Evolutionary conservation across 2,329 filamentous ascomycete species (phyloP), one percentile per base, ranked within the genome.

Genomic region (Aspergillus viridinutans): DNA sequence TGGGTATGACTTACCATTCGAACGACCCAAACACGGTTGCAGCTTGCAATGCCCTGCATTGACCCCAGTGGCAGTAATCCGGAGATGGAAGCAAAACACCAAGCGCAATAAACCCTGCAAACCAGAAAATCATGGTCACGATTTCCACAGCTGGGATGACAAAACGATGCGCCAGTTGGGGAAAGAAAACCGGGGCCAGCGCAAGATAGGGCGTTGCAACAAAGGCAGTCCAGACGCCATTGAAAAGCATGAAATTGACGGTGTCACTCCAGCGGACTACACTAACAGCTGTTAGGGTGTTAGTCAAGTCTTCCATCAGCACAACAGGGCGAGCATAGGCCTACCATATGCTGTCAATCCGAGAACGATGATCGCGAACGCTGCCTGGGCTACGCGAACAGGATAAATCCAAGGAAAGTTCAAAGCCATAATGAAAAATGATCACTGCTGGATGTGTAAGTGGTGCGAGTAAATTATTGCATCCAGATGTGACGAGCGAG

Each of bases 111-210:
- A 91, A 89, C 6, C 90, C 91, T 0, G 88, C 87, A 69, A 97
- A 94, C 92, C 92, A 96, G 79, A 95, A 95, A 56, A 95, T 80
- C 76, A 88, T 87, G 9, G 90, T 94, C 25, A 94, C 63, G 49
- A 78, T 79, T 67, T 95, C 89, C 32, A 90, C 79, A 1, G 67
- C 85, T 20, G 92, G 78, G 17, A 91, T 83, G 48, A 81, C 84
- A 52, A 85, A 83, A 53, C 81, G 83, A 72, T 90, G 85, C 65
- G 86, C 86, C 10, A 85, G 66, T 25, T 78, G 77, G 3, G 83
- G 79, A 65, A 85, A 78, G 74, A 85, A 86, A 47, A 83, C 76
- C 1, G 90, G 89, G 2, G 86, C 79, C 51, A 92, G 60, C 65
- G 85, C 80, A 58, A 95, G 81, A 73, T 92, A 93, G 54, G 83